A percentile compares a stretch with the other conserved stretches of the same genome.
These are phyloP conservation scores for Tricholoma sp. DNA, from an alignment of 768 basidiomycete species.

Conservation along the genomic window DNA sequence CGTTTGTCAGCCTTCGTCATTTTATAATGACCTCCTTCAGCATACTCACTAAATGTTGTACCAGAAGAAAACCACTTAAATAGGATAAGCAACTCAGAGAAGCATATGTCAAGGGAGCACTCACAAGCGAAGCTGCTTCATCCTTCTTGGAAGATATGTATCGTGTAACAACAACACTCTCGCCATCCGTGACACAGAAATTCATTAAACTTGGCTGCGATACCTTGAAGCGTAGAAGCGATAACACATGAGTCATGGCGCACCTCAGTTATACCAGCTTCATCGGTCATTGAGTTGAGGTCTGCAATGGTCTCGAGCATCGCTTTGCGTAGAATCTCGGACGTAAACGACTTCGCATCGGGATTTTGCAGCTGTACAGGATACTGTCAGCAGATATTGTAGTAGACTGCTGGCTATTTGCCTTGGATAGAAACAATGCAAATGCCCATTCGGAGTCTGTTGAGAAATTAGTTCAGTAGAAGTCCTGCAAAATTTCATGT, in stretches of 20 bases:
- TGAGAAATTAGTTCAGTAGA: neutral
- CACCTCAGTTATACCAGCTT: slow-evolving; percentile 71
- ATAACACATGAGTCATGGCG: slow-evolving; percentile 5
- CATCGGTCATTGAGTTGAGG: slow-evolving; percentile 72
- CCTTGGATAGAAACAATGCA: slow-evolving; percentile 84
- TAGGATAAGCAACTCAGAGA: neutral
- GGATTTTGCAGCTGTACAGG: slow-evolving; percentile 68
- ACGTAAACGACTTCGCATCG: slow-evolving; percentile 69
- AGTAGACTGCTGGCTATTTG: slow-evolving; percentile 12
- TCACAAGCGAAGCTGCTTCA: slow-evolving; percentile 86
- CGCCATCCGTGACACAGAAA: slow-evolving; percentile 94
- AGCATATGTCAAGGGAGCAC: slow-evolving; percentile 11
- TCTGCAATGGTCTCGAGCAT: slow-evolving; percentile 85
- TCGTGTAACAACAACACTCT: slow-evolving; percentile 88
- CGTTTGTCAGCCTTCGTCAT: slow-evolving; percentile 96
- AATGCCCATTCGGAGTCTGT: slow-evolving; percentile 97
- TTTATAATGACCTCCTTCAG: slow-evolving; percentile 84
- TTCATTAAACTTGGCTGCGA: slow-evolving; percentile 84
- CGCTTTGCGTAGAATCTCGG: slow-evolving; percentile 67
- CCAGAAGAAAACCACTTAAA: slow-evolving; percentile 91
- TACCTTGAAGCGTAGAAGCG: neutral
- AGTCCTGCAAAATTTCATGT: slow-evolving; percentile 8
- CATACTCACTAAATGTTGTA: slow-evolving; percentile 87
- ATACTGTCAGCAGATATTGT: slow-evolving; percentile 3
- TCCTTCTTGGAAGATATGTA: slow-evolving; percentile 91